phyloP scores from a whole-genome alignment of 1,284 basidiomycete genomes.

The Cutaneotrichosporon cavernicola region DNA sequence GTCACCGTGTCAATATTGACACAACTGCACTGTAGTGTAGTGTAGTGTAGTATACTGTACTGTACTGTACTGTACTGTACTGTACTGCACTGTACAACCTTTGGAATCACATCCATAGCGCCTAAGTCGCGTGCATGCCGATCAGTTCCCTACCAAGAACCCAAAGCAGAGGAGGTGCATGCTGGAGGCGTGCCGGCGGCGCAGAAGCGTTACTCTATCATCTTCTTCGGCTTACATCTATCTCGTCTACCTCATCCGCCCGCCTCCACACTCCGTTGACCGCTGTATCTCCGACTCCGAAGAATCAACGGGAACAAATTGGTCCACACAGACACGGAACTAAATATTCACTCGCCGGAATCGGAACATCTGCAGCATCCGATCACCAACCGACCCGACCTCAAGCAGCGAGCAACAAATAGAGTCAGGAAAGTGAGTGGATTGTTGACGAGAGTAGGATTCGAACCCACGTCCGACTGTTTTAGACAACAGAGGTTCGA shows the following conservation, averaged over 20 bases:
- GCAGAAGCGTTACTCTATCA: no score
- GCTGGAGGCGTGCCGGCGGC: no score
- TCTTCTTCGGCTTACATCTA: no score
- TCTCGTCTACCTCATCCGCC: no score
- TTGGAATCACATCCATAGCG: background rate
- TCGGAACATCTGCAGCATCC: no score
- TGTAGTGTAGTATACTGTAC: no score
- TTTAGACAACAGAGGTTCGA: background rate
- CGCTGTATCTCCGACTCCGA: background rate
- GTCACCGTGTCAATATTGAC: background rate
- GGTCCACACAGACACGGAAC: background rate
- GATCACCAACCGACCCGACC: no score
- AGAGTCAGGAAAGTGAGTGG: background rate
- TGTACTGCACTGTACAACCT: background rate
- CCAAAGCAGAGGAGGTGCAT: no score
- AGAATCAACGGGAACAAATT: background rate
- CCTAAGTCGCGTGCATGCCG: background rate
- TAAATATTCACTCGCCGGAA: background rate
- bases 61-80: background rate
- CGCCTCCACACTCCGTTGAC: no score
- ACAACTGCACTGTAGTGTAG: no score
- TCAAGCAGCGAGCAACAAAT: background rate
- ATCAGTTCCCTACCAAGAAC: background rate
- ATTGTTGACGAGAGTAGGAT: constrained; percentile 37
- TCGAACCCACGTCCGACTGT: constrained; percentile 47